Evolutionary conservation across 495 filamentous ascomycete species (phyloP), one percentile per base, ranked within the genome.

Genomic region (Penicillium steckii): DNA sequence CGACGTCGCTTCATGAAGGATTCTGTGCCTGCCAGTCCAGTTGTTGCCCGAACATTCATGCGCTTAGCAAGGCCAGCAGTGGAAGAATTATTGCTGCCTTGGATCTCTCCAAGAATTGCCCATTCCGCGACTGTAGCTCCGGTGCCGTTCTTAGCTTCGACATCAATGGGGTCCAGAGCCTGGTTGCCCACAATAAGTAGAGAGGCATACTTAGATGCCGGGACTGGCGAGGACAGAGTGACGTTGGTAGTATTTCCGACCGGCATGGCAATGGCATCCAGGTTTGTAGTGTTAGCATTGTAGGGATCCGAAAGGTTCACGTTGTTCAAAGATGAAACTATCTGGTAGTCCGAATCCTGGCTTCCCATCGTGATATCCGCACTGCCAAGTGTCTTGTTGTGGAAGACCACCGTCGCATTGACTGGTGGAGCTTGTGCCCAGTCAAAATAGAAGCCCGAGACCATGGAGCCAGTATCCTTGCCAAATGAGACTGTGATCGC

Each of bases 41-140:
- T 48, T 13, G 55, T 56, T 1, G 32, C 27, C 8, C 54, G 60
- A 12, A 51, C 37, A n/a, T 51, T 50, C 41, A 67, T 55, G 26
- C 54, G 46, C 47, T 61, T 57, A 1, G 45, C 17, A 21, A 15
- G 24, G 5, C 35, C 23, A n/a, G 19, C 12, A 42, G 7, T 35
- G 9, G 48, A 50, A 13, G 56, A 55, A 13, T 22, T 15, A 7
- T 47, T 27, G 32, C 13, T 33, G 3, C 8, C 23, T 41, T 41
- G 41, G 8, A 25, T 38, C n/a, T 60, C 48, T 0, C 70, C 68
- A 46, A 88, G 57, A 53, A 89, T 72, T 27, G 74, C 84, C 79
- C 85, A 89, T 64, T 90, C 88, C 12, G 85, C 87, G 6, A 91
- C 87, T 15, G 84, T 88, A 2, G 83, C 83, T 0, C 88, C 87